phyloP scores from a whole-genome alignment of 805 yeast genomes.

The Candida xyloterini region DNA sequence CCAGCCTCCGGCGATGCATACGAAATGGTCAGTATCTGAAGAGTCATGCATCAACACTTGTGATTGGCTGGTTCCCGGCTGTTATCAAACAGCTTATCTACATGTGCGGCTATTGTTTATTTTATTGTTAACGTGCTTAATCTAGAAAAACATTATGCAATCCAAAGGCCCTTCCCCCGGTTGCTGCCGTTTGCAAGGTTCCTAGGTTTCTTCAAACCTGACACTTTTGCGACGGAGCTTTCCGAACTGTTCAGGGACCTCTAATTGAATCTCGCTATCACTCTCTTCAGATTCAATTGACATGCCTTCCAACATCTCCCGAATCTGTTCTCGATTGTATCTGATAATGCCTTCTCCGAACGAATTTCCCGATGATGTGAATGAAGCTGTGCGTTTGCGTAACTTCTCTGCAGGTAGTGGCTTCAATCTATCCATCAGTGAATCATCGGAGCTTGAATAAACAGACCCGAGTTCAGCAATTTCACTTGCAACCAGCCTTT shows the following conservation, averaged over 20 bases:
- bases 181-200: neutral
- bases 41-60: neutral
- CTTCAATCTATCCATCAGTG: neutral
- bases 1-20: constrained; percentile 1
- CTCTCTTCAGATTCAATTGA: constrained; percentile 16
- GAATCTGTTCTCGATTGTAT: constrained; percentile 32
- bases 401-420: neutral
- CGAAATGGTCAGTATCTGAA: neutral
- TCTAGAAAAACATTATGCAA: neutral
- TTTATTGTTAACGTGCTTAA: constrained; percentile 1
- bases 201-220: constrained; percentile 24
- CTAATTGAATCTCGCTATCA: constrained; percentile 17
- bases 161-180: neutral
- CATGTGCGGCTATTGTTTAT: constrained; percentile 2
- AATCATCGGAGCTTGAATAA: constrained; percentile 5
- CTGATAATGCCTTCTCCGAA: constrained; percentile 37
- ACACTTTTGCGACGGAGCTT: constrained; percentile 31
- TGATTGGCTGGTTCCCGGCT: constrained; percentile 11
- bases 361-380: constrained; percentile 36
- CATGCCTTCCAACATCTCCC: constrained; percentile 32
- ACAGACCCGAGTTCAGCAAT: constrained; percentile 4
- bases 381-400: constrained; percentile 24
- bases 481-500: constrained; percentile 9
- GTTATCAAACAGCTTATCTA: constrained; percentile 12
- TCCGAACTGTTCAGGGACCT: constrained; percentile 26